Evolutionary conservation across 148 eudicot species (phyloP).

Genomic region (Chenopodium album): DNA sequence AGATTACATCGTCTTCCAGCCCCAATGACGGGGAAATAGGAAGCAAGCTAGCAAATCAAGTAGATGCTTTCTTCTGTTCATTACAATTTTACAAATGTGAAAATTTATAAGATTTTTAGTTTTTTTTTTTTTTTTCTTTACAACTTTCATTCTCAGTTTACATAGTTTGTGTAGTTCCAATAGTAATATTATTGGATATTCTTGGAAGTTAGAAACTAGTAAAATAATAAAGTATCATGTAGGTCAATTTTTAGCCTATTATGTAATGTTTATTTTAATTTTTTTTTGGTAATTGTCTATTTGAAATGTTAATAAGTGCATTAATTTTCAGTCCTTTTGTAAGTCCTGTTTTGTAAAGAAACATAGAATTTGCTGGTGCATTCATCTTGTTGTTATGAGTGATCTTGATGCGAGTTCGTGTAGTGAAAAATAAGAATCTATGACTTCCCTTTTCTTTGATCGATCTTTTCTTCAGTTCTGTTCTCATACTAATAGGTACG

Average conservation of each 20-base stretch:
- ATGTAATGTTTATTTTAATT: slow-evolving; percentile 18
- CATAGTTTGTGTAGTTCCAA: slow-evolving; percentile 33
- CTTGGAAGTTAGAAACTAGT: slow-evolving; percentile 21
- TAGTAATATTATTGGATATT: slow-evolving; percentile 30
- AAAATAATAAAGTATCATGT: slow-evolving; percentile 16
- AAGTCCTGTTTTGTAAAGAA: background rate
- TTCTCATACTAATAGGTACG: too few relatives aligned
- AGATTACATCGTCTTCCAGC: background rate
- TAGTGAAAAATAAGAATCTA: too few relatives aligned
- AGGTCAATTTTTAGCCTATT: slow-evolving; percentile 21
- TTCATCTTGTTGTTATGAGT: background rate
- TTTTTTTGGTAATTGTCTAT: background rate
- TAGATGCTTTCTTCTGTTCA: slow-evolving; percentile 17
- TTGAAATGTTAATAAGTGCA: slow-evolving; percentile 13
- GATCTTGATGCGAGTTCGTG: too few relatives aligned
- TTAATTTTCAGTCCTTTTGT: background rate
- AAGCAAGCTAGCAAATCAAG: slow-evolving; percentile 19
- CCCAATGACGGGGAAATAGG: background rate
- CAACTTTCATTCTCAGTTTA: slow-evolving; percentile 11
- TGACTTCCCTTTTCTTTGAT: too few relatives aligned
- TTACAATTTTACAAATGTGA: slow-evolving; percentile 26
- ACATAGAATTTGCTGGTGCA: background rate
- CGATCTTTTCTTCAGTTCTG: too few relatives aligned
- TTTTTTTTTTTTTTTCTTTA: background rate
- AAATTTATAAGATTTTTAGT: slow-evolving; percentile 1